Conservation (phyloP, 1,284 basidiomycete species). For the Uromyces viciae-fabae region DNA sequence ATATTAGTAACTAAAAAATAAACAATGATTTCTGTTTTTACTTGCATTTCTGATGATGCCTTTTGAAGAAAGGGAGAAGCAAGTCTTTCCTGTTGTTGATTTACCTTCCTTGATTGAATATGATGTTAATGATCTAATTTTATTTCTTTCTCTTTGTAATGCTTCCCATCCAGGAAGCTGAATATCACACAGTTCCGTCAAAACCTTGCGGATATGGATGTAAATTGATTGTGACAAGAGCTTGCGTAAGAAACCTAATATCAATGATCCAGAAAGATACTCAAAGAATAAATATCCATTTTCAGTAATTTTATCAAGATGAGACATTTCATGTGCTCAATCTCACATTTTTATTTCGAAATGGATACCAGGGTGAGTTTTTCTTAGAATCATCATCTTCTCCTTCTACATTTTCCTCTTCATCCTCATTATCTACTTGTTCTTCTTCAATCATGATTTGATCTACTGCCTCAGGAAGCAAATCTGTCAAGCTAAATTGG, state of each 20-base stretch:
- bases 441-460: too few relatives aligned
- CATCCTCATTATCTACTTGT: background rate
- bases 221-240: background rate
- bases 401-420: background rate
- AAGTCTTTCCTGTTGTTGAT: background rate
- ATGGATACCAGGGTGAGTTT: conserved; percentile 16
- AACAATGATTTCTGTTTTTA: too few relatives aligned
- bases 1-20: background rate
- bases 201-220: background rate
- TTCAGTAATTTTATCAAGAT: too few relatives aligned
- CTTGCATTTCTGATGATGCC: background rate
- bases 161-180: conserved; percentile 1
- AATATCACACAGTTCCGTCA: background rate
- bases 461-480: background rate
- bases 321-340: too few relatives aligned
- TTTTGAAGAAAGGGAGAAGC: background rate
- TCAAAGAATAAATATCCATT: too few relatives aligned
- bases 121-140: background rate
- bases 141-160: background rate
- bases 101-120: background rate
- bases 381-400: too few relatives aligned
- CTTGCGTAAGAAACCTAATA: conserved; percentile 1
- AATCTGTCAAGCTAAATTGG: background rate
- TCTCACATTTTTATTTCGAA: background rate
- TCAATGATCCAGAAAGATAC: background rate